Conservation (phyloP, 2,329 filamentous ascomycete genomes). For the Colletotrichum tropicicola region DNA sequence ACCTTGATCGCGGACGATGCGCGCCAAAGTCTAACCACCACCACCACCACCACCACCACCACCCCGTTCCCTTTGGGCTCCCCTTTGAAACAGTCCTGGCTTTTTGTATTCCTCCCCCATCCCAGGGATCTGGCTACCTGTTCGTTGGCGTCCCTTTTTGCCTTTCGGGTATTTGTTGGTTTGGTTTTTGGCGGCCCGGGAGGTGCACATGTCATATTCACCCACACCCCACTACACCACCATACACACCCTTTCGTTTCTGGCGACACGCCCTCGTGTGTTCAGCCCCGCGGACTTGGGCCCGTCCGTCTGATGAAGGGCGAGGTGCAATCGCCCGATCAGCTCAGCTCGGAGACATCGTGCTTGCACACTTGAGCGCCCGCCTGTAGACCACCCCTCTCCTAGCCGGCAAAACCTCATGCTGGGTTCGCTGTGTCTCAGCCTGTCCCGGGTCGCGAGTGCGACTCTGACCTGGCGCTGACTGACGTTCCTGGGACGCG, state of each 20-base stretch:
- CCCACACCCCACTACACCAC: no score
- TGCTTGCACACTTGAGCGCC: not conserved
- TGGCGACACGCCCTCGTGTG: constrained; percentile 6
- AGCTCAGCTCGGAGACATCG: not conserved
- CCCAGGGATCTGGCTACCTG: constrained; percentile 4
- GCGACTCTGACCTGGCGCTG: not conserved
- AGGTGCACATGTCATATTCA: not conserved
- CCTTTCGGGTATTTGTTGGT: constrained; percentile 1
- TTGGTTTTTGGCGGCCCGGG: not conserved
- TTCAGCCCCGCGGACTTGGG: not conserved
- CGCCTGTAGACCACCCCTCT: not conserved
- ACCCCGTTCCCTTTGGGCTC: not conserved
- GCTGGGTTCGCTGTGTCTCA: constrained; percentile 10
- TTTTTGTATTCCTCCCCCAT: not conserved
- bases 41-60: no score
- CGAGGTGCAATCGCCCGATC: constrained; percentile 6
- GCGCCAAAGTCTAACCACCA: no score
- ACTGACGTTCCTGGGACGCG: constrained; percentile 14
- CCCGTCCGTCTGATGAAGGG: constrained; percentile 17
- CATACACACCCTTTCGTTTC: not conserved
- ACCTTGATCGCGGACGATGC: no score
- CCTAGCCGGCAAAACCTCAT: not conserved
- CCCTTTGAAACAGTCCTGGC: constrained; percentile 17
- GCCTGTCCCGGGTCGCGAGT: constrained; percentile 11
- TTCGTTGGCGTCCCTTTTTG: not conserved